phyloP scores from a whole-genome alignment of 768 basidiomycete species.

The Russula vinacea region DNA sequence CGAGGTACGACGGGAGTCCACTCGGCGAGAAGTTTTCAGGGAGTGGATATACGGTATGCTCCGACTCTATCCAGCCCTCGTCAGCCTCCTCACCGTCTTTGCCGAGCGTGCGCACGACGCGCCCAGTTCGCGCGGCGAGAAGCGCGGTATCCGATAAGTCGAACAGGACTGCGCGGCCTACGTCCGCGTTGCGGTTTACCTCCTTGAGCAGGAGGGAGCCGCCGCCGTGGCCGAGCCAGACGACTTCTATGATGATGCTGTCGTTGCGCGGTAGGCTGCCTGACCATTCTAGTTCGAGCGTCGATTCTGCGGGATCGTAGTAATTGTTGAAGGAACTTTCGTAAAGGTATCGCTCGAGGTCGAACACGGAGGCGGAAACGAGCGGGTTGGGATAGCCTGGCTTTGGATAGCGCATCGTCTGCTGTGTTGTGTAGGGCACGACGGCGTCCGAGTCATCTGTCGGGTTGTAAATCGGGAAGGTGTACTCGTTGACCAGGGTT shows the following conservation, averaged over 20 bases:
- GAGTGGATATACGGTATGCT: conserved; percentile 60
- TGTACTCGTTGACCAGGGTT: conserved; percentile 79
- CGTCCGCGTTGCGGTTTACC: conserved; percentile 77
- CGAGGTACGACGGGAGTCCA: conserved; percentile 72
- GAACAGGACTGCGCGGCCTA: conserved; percentile 78
- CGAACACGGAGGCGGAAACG: conserved; percentile 80
- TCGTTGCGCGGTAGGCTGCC: conserved; percentile 54
- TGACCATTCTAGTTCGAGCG: conserved; percentile 64
- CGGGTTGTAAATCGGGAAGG: conserved; percentile 90
- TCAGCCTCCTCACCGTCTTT: conserved; percentile 83
- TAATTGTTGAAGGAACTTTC: background rate
- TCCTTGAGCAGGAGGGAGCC: conserved; percentile 77
- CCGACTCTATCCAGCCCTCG: conserved; percentile 88
- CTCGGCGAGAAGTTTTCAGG: conserved; percentile 43
- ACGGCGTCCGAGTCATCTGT: conserved; percentile 64
- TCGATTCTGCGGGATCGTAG: conserved; percentile 42
- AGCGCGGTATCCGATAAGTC: conserved; percentile 42
- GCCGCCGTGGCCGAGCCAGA: conserved; percentile 74
- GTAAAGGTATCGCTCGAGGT: conserved; percentile 53
- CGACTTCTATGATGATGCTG: conserved; percentile 76
- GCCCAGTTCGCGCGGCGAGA: conserved; percentile 38
- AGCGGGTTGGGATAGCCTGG: conserved; percentile 88
- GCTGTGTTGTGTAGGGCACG: conserved; percentile 67
- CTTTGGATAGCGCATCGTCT: conserved; percentile 79
- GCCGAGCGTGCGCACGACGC: conserved; percentile 74